These are phyloP conservation scores for Solanum microdontum DNA, from an alignment of 257 asterid genomes.

Conservation along the genomic window DNA sequence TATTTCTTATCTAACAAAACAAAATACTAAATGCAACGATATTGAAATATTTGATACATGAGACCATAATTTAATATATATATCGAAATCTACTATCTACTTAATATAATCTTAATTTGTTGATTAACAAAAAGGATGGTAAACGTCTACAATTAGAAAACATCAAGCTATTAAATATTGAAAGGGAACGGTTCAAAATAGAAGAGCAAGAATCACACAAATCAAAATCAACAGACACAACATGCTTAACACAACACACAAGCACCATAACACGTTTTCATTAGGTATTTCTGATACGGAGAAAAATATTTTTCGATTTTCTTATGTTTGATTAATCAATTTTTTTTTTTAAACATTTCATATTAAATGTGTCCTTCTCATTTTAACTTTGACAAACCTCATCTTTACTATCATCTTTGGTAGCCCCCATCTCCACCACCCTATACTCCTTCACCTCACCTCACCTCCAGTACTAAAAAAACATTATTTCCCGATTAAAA, in stretches of 20 bases:
- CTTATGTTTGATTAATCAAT: no score
- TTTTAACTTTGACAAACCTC: neutral
- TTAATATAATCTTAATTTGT: no score
- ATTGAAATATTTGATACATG: neutral
- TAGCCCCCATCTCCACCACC: neutral
- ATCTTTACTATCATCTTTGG: neutral
- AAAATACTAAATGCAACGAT: rapidly evolving
- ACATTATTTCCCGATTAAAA: no score
- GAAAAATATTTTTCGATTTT: no score
- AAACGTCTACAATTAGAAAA: neutral
- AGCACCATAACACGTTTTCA: neutral
- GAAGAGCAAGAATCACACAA: neutral
- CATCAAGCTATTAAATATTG: neutral
- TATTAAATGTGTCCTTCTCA: no score
- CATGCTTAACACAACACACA: neutral
- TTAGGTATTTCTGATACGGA: neutral
- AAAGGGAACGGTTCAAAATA: neutral
- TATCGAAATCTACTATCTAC: no score
- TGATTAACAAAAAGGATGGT: neutral
- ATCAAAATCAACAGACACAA: neutral
- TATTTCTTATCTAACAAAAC: neutral
- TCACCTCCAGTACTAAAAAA: no score
- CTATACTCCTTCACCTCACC: neutral
- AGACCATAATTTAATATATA: no score
- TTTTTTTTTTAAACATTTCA: no score